Evolutionary conservation across 2,329 filamentous ascomycete genomes (phyloP).

Genomic region (Cytospora mali): DNA sequence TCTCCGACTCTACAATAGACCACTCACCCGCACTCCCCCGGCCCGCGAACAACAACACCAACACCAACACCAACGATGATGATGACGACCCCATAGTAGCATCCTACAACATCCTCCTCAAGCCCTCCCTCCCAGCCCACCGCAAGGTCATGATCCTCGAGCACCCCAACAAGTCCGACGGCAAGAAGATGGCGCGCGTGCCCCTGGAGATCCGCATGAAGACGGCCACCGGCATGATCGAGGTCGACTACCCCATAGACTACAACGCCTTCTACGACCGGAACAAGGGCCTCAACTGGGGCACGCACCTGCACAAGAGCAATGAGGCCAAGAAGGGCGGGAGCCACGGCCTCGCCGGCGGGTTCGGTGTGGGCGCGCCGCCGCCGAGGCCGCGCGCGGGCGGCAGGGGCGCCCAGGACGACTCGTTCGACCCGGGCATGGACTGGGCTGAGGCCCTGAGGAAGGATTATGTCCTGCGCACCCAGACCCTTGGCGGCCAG

Average conservation of each 20-base stretch:
- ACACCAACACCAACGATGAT: constrained; percentile 7
- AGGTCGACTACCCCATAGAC: constrained; percentile 87
- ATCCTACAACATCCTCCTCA: constrained; percentile 85
- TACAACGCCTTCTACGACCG: constrained; percentile 77
- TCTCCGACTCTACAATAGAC: constrained; percentile 19
- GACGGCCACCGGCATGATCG: constrained; percentile 77
- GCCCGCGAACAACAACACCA: background rate
- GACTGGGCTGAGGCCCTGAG: constrained; percentile 70
- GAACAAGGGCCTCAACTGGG: constrained; percentile 80
- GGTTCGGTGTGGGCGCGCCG: constrained; percentile 66
- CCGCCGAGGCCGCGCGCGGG: constrained; percentile 37
- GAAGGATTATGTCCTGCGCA: constrained; percentile 72
- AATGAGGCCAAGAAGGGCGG: constrained; percentile 63
- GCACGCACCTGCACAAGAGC: constrained; percentile 69
- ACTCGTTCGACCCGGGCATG: constrained; percentile 45
- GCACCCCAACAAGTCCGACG: constrained; percentile 76
- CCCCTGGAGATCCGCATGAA: constrained; percentile 83
- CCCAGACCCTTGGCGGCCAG: constrained; percentile 85
- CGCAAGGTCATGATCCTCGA: constrained; percentile 81
- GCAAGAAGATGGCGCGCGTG: constrained; percentile 51
- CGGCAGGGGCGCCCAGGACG: constrained; percentile 30
- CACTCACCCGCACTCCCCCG: background rate
- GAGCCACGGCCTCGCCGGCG: constrained; percentile 70
- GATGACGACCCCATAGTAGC: constrained; percentile 70
- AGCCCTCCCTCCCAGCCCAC: constrained; percentile 64